Percentiles rank a stretch among this genome's conserved stretches.
Conservation (phyloP, 2,329 filamentous ascomycete species). For the Fusarium redolens region DNA sequence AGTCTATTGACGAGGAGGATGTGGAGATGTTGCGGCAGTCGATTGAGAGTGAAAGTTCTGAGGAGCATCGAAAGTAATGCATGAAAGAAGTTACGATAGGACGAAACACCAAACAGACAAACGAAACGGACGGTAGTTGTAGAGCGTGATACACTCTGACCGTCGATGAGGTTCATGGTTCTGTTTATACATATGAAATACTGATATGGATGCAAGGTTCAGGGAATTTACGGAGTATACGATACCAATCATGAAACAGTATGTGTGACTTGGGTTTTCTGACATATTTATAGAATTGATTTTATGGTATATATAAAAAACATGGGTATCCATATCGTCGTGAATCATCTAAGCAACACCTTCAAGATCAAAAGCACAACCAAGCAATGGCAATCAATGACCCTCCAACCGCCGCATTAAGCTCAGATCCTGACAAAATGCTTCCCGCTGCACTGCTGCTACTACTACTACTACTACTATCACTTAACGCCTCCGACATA, state of each 20-base stretch:
- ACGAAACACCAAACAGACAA: accelerated
- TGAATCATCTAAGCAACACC: slow-evolving; percentile 3
- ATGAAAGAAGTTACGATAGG: accelerated
- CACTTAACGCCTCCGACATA: neutral
- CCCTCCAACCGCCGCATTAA: neutral
- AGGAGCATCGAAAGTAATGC: slow-evolving; percentile 3
- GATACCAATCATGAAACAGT: neutral
- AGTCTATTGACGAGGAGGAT: slow-evolving; percentile 29
- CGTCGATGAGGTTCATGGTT: too few species aligned
- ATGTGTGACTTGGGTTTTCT: neutral
- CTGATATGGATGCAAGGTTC: too few species aligned
- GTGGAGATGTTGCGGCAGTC: slow-evolving; percentile 14
- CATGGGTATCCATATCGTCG: slow-evolving; percentile 25
- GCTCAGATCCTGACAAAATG: neutral
- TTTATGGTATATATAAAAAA: neutral
- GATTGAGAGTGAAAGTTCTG: neutral
- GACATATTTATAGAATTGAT: neutral
- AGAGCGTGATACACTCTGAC: too few species aligned
- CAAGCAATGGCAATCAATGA: slow-evolving; percentile 11
- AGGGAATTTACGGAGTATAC: neutral
- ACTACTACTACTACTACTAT: neutral
- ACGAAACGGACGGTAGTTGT: neutral
- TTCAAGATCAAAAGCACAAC: slow-evolving; percentile 18
- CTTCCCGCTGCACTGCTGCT: neutral
- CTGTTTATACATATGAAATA: neutral